Evolutionary conservation across 805 yeast genomes (phyloP), one percentile per base, ranked within the genome.

Genomic region (Starmerella davenportii): DNA sequence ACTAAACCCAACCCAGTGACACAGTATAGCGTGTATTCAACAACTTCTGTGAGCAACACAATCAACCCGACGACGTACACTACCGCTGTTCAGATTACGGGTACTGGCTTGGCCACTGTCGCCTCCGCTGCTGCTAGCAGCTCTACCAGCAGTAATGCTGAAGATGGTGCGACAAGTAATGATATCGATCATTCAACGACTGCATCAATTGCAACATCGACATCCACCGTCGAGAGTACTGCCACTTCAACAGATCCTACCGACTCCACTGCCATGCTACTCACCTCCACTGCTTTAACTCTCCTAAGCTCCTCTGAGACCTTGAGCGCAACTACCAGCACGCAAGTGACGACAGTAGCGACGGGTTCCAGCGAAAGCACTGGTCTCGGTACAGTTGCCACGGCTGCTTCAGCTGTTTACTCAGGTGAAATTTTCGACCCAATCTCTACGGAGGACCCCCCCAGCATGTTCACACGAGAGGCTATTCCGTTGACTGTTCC

Each of bases 401-500:
- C 52, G 21, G 33, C 50, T 8, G 37, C 47, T 27, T n/a, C 52
- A 1, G 43, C 45, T n/a, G 33, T 49, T 19, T 50, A 59, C 38
- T 47, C 50, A 23, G 57, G 59, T 24, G 64, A 68, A 43, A 57
- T 76, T n/a, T 73, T 75, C 53, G 43, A 52, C 14, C 61, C 66
- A 2, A 60, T 75, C 39, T 62, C 63, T 33, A 66, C 69, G 4
- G 46, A 46, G 11, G 59, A 55, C 19, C 76, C 76, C 4, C 62
- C 63, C 5, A 39, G 61, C 1, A 61, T 68, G 36, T 73, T 73
- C 57, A 44, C 62, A 3, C 60, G 68, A 38, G 62, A 62, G 30
- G 61, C 54, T 3, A 61, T 69, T 36, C 68, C 68, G 11, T 53
- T 71, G 40, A 46, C 51, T 0, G 52, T 72, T 30, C 72, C 76